Conservation (phyloP, 306 rosid species). For the Castanea sativa region DNA sequence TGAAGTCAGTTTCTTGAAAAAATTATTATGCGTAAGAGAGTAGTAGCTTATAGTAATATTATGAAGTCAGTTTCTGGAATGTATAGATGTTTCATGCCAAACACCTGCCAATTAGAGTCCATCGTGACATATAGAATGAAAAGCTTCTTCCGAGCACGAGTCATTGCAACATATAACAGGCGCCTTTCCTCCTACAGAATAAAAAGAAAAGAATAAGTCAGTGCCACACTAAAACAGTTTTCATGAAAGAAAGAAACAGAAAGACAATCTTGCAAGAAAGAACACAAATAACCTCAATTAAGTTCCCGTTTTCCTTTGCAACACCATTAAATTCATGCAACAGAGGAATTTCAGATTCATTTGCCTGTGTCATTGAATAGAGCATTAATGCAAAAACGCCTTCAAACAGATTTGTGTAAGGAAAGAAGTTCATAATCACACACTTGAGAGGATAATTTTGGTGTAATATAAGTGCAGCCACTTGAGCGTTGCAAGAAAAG, state of each 20-base stretch:
- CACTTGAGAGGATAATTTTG: not conserved
- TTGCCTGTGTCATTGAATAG: constrained; percentile 49
- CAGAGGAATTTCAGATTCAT: constrained; percentile 90
- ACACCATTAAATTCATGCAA: constrained; percentile 65
- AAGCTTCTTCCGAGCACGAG: constrained; percentile 86
- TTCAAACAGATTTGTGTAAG: not conserved
- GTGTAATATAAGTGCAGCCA: not conserved
- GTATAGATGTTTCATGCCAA: not conserved
- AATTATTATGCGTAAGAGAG: not conserved
- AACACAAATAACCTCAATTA: constrained; percentile 63
- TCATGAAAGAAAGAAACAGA: not conserved
- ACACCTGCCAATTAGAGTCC: constrained; percentile 95
- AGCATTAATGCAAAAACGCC: constrained; percentile 21
- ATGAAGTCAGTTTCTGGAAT: no score
- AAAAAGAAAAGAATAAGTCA: constrained; percentile 16
- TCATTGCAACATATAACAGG: constrained; percentile 91
- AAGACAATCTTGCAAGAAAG: constrained; percentile 10
- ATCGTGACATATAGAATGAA: constrained; percentile 57
- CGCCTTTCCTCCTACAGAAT: constrained; percentile 84
- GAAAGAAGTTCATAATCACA: constrained; percentile 8
- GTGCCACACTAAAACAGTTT: constrained; percentile 9
- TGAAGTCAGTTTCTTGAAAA: not conserved
- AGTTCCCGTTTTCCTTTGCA: constrained; percentile 59
- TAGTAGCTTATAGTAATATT: not conserved
- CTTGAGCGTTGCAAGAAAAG: not conserved